Conservation (phyloP, 2,329 filamentous ascomycete genomes). For the Epichloe uncinata region DNA sequence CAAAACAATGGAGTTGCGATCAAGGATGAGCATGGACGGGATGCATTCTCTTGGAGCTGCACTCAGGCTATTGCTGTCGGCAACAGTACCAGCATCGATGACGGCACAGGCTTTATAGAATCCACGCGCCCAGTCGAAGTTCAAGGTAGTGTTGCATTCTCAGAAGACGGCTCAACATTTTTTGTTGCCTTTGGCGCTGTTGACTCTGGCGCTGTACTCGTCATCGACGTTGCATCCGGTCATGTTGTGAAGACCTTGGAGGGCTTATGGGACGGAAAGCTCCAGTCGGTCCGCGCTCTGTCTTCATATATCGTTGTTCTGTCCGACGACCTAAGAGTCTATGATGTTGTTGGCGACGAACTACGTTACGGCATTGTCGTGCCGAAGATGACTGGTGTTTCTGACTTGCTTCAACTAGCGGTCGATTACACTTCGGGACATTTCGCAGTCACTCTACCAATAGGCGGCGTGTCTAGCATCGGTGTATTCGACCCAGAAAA, state of each 20-base stretch:
- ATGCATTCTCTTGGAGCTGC: constrained; percentile 63
- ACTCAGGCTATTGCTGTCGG: constrained; percentile 43
- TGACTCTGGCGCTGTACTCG: constrained; percentile 51
- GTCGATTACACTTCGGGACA: constrained; percentile 52
- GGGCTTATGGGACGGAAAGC: constrained; percentile 50
- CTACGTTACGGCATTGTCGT: constrained; percentile 54
- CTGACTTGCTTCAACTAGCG: constrained; percentile 51
- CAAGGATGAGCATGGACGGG: constrained; percentile 42
- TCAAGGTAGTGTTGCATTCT: constrained; percentile 63
- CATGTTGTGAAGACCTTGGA: constrained; percentile 52
- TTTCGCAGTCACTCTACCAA: constrained; percentile 48
- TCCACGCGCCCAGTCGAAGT: constrained; percentile 17
- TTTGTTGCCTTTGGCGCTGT: constrained; percentile 48
- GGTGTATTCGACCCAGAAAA: constrained; percentile 53
- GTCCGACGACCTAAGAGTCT: constrained; percentile 61
- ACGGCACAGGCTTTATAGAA: constrained; percentile 15
- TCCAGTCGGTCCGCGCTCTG: constrained; percentile 58
- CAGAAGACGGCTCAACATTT: constrained; percentile 73
- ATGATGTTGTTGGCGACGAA: constrained; percentile 71
- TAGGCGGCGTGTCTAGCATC: constrained; percentile 37
- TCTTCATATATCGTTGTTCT: constrained; percentile 63
- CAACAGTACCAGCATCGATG: constrained; percentile 31
- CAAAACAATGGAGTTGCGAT: constrained; percentile 54
- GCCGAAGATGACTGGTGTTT: constrained; percentile 24
- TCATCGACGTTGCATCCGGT: constrained; percentile 63